Percentiles rank a stretch among this genome's conserved stretches.
These are phyloP conservation scores for Tephrocybe rancida DNA, from an alignment of 768 basidiomycete genomes.

Conservation along the genomic window DNA sequence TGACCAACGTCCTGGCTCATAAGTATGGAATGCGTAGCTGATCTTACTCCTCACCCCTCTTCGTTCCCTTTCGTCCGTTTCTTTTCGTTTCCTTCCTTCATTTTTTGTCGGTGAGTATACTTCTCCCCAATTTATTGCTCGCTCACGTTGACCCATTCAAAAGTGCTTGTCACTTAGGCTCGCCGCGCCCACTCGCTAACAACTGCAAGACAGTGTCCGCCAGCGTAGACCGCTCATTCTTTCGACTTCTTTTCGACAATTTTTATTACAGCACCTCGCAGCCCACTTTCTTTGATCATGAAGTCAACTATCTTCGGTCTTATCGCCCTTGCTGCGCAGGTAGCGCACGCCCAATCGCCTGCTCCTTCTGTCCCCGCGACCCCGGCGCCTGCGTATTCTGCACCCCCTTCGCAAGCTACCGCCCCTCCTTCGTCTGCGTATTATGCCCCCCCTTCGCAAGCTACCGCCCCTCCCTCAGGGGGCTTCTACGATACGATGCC, in stretches of 20 bases:
- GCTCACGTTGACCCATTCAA: conserved; percentile 20
- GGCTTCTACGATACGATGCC: conserved; percentile 54
- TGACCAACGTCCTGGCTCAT: conserved; percentile 27
- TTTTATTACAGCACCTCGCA: conserved; percentile 39
- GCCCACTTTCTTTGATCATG: conserved; percentile 59
- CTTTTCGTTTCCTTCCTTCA: conserved; percentile 22
- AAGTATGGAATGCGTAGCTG: conserved; percentile 15
- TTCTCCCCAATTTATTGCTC: neutral
- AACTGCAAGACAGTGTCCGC: conserved; percentile 69
- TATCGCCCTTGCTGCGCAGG: conserved; percentile 63
- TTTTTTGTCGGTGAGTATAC: conserved; percentile 42
- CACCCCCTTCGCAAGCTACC: conserved; percentile 33
- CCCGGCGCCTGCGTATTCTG: conserved; percentile 26
- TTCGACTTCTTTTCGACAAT: conserved; percentile 38
- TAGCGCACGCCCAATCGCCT: conserved; percentile 43
- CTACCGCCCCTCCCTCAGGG: conserved; percentile 34
- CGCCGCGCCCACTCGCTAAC: conserved; percentile 41
- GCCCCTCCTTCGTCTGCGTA: conserved; percentile 32
- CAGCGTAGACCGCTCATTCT: conserved; percentile 74
- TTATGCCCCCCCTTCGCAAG: conserved; percentile 33
- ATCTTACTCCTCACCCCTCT: conserved; percentile 30
- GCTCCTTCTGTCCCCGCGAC: conserved; percentile 26
- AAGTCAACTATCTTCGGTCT: conserved; percentile 62
- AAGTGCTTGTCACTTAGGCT: conserved; percentile 49
- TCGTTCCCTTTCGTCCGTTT: conserved; percentile 43